Conservation (phyloP, 192 early-diverging fungal species). For the Podila clonocystis region DNA sequence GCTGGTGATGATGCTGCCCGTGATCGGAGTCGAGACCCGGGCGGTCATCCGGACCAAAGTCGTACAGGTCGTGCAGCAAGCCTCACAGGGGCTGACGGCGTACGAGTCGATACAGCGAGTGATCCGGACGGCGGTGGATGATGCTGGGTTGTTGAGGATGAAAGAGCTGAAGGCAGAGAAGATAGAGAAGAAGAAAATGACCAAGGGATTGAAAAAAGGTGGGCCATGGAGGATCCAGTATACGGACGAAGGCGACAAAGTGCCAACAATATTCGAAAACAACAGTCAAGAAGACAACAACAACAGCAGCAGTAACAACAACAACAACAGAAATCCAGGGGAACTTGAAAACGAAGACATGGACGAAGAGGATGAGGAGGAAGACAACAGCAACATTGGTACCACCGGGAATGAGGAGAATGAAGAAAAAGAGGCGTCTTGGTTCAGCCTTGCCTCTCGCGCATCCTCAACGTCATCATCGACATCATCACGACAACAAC, state of each 20-base stretch:
- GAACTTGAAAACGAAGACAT: too few species aligned
- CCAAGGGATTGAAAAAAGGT: too few species aligned
- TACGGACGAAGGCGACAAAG: too few species aligned
- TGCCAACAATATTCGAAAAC: too few species aligned
- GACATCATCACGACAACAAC: not conserved
- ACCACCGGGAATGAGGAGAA: not conserved
- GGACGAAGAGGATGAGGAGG: too few species aligned
- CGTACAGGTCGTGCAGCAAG: slow-evolving; percentile 20
- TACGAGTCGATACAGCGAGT: slow-evolving; percentile 15
- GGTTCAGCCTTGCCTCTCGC: not conserved
- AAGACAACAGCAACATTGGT: too few species aligned
- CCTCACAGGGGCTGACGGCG: not conserved
- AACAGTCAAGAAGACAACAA: too few species aligned
- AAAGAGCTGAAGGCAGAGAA: not conserved
- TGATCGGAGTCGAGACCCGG: slow-evolving; percentile 27
- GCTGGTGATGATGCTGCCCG: slow-evolving; percentile 38
- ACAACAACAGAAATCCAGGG: too few species aligned
- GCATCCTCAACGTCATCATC: not conserved
- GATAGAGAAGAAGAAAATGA: not conserved
- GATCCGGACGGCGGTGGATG: slow-evolving; percentile 25
- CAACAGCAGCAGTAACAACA: too few species aligned
- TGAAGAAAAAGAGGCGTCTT: not conserved
- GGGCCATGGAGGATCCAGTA: too few species aligned
- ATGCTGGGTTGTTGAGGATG: slow-evolving; percentile 15
- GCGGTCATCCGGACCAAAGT: slow-evolving; percentile 22